Evolutionary conservation across 805 yeast genomes (phyloP), one percentile per base, ranked within the genome.

Genomic region (Candida tibetensis): DNA sequence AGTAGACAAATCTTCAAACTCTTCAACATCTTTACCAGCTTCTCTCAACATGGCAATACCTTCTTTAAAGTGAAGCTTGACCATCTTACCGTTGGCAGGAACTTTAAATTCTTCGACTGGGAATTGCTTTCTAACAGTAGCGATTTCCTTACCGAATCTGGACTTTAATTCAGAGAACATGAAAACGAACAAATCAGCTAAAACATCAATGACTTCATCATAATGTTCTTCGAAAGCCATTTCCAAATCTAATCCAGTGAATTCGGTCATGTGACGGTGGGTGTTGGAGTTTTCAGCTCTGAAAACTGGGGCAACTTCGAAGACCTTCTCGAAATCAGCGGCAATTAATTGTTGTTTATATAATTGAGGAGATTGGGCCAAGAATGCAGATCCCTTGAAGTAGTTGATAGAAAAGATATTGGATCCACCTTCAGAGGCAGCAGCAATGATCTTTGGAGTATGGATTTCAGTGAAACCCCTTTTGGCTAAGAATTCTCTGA

Each of bases 271-370:
- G 69, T 93, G 99, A 72, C 99, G 90, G 67, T 93, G 98, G 15
- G 99, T 91, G 74, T 93, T 90, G 45, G 98, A 91, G 76, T 93
- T 91, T 68, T 93, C 99, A 41, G 99, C 99, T 70, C 99, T 81
- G 79, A 93, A 93, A 30, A 93, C 98, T 26, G 99, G 98, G 2
- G 93, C 98, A 57, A 93, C 77, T 72, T 93, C 99, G 61, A 80
- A 93, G 34, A 93, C 99, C 56, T 79, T 81, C 73, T 93, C 99
- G 55, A 91, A 93, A 71, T 93, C 99, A 43, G 95, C 95, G 32
- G 97, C 96, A 68, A 93, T 93, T 64, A 91, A 79, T 76, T 91
- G 96, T 72, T 93, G 98, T 74, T 93, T 93, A 75, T 93, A 87
- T 51, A 93, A 77, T 74, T 93, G 99, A 34, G 99, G 99, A 28